Evolutionary conservation across 495 filamentous ascomycete species (phyloP), one percentile per base, ranked within the genome.

Genomic region (Jackrogersella minutella): DNA sequence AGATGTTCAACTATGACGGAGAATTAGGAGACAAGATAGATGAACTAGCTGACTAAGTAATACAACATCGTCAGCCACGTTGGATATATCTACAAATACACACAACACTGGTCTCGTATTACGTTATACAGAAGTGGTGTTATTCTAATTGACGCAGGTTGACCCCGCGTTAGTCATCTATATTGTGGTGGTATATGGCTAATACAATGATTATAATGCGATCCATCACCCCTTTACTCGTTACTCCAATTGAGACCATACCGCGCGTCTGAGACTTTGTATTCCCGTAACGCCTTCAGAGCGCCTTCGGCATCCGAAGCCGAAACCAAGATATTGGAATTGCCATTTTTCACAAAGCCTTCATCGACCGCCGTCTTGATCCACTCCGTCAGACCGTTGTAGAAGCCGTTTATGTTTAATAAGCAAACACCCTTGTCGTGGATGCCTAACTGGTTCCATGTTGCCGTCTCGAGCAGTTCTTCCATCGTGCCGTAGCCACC

Each of bases 391-490:
- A 99, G 75, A 3, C 93, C 93, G 80, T 96, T 87, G 81, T 93
- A 99, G 74, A 94, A 98, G 1, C 93, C 93, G 52, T 92, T 88
- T 26, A 94, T 83, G 77, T 98, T 98, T 39, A 90, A 82, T 64
- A 97, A 77, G 40, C 93, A 87, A 44, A 99, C 85, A 0, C 90
- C 91, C 61, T 86, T 84, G 58, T 82, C 84, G 76, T 99, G 95
- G 62, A 99, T 99, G 0, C 96, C 95, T 58, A 99, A 76, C 78
- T 97, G 95, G 76, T 97, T 98, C 95, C 95, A 99, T 10, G 95
- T 98, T 28, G 88, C 90, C 56, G 96, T 90, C 84, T 99, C 95
- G 80, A 97, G 94, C 55, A 98, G 80, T 82, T 99, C 95, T 79
- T 99, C 95, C 73, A 98, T 82, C 5, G 96, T 98, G 9, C 95